Evolutionary conservation across 2,329 filamentous ascomycete species (phyloP).

Genomic region (Parastagonospora avenae): DNA sequence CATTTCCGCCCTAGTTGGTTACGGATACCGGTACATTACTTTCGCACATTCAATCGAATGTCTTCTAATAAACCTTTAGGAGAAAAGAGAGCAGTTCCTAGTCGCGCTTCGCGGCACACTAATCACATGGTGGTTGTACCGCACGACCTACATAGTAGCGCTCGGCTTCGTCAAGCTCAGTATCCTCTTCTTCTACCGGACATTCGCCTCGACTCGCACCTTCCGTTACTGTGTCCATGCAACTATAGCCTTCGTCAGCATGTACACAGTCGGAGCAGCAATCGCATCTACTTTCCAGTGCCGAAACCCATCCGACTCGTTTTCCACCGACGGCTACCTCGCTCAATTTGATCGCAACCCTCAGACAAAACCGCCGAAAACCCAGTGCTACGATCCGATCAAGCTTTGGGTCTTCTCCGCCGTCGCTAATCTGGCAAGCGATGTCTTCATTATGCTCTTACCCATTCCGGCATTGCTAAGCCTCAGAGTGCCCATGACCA

Average conservation of each 20-base stretch:
- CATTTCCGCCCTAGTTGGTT: slow-evolving; percentile 31
- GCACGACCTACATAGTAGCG: slow-evolving; percentile 35
- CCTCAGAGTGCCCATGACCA: slow-evolving; percentile 55
- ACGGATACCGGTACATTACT: slow-evolving; percentile 28
- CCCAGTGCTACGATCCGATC: slow-evolving; percentile 39
- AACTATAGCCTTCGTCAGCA: slow-evolving; percentile 35
- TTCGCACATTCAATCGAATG: not conserved
- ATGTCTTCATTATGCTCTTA: slow-evolving; percentile 51
- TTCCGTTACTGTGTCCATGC: slow-evolving; percentile 37
- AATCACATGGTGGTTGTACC: slow-evolving; percentile 43
- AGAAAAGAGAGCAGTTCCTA: slow-evolving; percentile 33
- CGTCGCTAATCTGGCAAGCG: slow-evolving; percentile 49
- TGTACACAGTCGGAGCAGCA: slow-evolving; percentile 36
- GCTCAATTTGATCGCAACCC: slow-evolving; percentile 35
- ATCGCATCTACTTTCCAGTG: slow-evolving; percentile 42
- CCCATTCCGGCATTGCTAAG: slow-evolving; percentile 53
- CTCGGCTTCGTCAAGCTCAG: slow-evolving; percentile 42
- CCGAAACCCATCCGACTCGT: slow-evolving; percentile 35
- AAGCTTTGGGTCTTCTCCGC: slow-evolving; percentile 45
- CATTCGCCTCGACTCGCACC: slow-evolving; percentile 40
- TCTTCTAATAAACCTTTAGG: slow-evolving; percentile 25
- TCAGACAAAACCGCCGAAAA: slow-evolving; percentile 18
- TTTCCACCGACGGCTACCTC: slow-evolving; percentile 34
- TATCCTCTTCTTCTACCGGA: slow-evolving; percentile 43
- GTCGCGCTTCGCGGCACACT: slow-evolving; percentile 31